These are phyloP conservation scores for Casaregolazyma lundiana DNA, from an alignment of 1,139 yeast genomes.

Conservation along the genomic window DNA sequence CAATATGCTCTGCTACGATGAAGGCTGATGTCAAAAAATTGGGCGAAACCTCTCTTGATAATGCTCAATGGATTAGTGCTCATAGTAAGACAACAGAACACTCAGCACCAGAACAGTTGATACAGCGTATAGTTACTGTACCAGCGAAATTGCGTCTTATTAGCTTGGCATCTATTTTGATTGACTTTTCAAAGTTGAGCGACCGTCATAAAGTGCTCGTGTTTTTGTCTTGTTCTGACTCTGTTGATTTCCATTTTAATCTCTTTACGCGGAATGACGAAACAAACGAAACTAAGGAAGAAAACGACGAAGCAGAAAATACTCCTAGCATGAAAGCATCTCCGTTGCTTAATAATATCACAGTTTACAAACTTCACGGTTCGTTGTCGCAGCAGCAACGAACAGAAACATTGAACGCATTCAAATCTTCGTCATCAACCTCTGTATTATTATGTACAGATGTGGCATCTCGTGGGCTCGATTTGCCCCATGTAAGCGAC, in stretches of 20 bases:
- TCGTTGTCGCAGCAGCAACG: slow-evolving; percentile 79
- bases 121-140: slow-evolving; percentile 71
- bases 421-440: slow-evolving; percentile 43
- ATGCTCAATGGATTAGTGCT: slow-evolving; percentile 63
- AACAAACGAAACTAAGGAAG: slow-evolving; percentile 24
- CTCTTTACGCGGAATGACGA: slow-evolving; percentile 43
- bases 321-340: slow-evolving; percentile 19
- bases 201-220: slow-evolving; percentile 61
- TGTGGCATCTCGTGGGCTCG: slow-evolving; percentile 91
- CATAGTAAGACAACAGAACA: slow-evolving; percentile 19
- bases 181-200: slow-evolving; percentile 39
- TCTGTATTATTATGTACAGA: slow-evolving; percentile 83
- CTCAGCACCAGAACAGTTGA: slow-evolving; percentile 82
- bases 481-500: slow-evolving; percentile 63
- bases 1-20: slow-evolving; percentile 92
- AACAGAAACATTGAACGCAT: slow-evolving; percentile 66
- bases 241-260: slow-evolving; percentile 86
- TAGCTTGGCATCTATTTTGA: slow-evolving; percentile 63
- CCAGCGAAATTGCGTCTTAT: slow-evolving; percentile 91
- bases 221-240: slow-evolving; percentile 89
- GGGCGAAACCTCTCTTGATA: slow-evolving; percentile 64
- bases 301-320: slow-evolving; percentile 22
- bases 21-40: slow-evolving; percentile 73
- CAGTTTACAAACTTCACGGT: slow-evolving; percentile 66
- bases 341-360: slow-evolving; percentile 15